Conservation (phyloP, 306 rosid genomes). For the Potentilla sterilis region DNA sequence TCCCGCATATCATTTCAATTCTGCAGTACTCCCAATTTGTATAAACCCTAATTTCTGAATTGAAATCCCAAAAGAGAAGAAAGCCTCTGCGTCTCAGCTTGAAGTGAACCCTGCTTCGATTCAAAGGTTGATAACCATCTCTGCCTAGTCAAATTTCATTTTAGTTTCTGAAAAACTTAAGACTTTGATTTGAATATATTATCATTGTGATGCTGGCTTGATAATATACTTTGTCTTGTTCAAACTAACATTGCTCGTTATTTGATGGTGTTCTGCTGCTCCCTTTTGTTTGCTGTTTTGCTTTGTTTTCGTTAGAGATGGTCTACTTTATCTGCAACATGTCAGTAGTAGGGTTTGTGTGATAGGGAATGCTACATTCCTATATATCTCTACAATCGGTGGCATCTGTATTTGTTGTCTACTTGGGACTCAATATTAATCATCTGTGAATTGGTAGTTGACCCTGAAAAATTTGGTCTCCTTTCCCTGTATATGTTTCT, state of each 20-base stretch:
- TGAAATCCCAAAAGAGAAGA: background rate
- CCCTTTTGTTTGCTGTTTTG: background rate
- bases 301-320: no score
- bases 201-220: background rate
- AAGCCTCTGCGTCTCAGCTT: background rate
- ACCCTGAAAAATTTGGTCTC: background rate
- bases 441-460: background rate
- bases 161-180: background rate
- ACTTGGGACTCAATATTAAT: background rate
- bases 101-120: background rate
- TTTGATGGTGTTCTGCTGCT: background rate
- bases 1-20: background rate
- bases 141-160: background rate
- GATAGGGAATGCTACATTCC: background rate
- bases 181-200: no score
- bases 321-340: background rate
- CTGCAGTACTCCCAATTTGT: background rate
- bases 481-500: background rate
- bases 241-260: no score
- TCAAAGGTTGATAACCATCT: slow-evolving; percentile 7
- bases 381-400: background rate
- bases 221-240: no score
- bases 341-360: background rate
- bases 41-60: background rate
- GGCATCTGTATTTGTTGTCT: background rate